Conservation (phyloP, 208 protist species). For the Acanthamoeba castellanii region DNA sequence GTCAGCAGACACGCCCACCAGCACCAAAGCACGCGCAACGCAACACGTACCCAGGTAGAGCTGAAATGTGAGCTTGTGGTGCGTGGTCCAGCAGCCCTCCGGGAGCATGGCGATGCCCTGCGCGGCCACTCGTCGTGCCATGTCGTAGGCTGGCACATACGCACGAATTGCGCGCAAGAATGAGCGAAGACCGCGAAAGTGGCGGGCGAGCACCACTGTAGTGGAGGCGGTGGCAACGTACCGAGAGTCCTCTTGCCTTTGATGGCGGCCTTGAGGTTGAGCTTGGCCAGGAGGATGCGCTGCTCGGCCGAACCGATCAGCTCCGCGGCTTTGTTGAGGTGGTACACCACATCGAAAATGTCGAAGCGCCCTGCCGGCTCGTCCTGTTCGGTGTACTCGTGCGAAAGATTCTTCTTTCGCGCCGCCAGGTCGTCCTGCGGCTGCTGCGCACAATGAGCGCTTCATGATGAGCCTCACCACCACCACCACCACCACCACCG, state of each 20-base stretch:
- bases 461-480: no score
- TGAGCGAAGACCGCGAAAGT: not conserved
- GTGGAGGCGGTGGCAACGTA: not conserved
- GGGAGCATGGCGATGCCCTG: conserved; percentile 72
- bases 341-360: conserved; percentile 59
- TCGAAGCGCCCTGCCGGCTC: not conserved
- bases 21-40: not conserved
- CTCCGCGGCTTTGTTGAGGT: conserved; percentile 43
- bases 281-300: conserved; percentile 14
- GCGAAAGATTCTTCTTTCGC: not conserved
- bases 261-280: conserved; percentile 63
- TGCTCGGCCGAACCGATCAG: not conserved
- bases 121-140: conserved; percentile 28
- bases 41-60: conserved; percentile 43
- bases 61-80: conserved; percentile 68
- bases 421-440: not conserved
- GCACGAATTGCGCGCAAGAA: not conserved
- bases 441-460: not conserved
- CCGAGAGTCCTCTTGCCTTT: conserved; percentile 47
- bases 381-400: not conserved
- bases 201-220: not conserved
- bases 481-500: not conserved
- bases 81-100: conserved; percentile 1
- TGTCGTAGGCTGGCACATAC: not conserved
- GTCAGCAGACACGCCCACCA: not conserved